Percentiles rank a stretch among this genome's conserved stretches.
Conservation (phyloP, 306 rosid genomes). For the Vigna trinervia region DNA sequence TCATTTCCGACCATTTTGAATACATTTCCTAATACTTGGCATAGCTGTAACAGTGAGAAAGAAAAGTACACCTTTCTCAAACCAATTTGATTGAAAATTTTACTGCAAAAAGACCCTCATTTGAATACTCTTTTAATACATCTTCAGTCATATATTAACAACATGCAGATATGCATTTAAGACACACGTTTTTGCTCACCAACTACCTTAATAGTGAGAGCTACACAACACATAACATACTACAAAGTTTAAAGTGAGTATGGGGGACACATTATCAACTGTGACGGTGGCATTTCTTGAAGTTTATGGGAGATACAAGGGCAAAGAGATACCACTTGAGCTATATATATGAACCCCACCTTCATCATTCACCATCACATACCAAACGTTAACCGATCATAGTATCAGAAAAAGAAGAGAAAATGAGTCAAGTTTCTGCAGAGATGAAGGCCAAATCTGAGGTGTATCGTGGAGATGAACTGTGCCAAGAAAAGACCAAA, state of each 20-base stretch:
- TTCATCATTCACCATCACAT: slow-evolving; percentile 7
- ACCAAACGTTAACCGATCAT: not conserved
- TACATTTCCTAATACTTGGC: not conserved
- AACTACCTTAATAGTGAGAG: not conserved
- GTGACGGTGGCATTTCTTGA: slow-evolving; percentile 44
- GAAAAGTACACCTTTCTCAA: not conserved
- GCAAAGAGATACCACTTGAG: slow-evolving; percentile 20
- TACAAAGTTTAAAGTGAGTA: not conserved
- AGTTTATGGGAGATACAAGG: slow-evolving; percentile 44
- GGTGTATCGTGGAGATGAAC: slow-evolving; percentile 74
- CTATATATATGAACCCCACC: slow-evolving; percentile 69
- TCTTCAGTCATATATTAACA: too few relatives aligned
- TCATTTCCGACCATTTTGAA: not conserved
- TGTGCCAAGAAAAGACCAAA: slow-evolving; percentile 71
- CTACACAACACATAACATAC: not conserved
- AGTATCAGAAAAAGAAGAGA: not conserved
- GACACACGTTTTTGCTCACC: not conserved
- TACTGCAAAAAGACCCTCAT: not conserved
- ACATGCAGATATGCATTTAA: not conserved
- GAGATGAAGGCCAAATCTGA: slow-evolving; percentile 73
- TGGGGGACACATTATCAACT: not conserved
- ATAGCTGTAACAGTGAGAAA: not conserved
- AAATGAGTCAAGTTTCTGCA: slow-evolving; percentile 63
- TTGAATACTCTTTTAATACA: not conserved
- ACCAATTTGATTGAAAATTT: not conserved